Conservation (phyloP, 1,139 yeast genomes). For the Zygotorulaspora mrakii region DNA sequence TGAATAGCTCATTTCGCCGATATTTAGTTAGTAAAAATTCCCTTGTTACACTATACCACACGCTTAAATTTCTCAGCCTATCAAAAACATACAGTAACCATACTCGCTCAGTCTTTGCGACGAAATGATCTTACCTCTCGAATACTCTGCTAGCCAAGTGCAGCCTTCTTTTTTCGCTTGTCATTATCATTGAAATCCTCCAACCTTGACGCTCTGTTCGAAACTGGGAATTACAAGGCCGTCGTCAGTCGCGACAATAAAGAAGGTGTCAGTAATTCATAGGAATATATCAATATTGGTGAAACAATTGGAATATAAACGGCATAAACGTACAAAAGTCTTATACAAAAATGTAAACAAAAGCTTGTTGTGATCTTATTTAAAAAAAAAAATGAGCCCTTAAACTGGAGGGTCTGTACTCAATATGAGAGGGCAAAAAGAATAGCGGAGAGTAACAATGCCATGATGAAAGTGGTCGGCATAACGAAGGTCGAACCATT, state of each 20-base stretch:
- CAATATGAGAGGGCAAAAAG: slow-evolving; percentile 10
- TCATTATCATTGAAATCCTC: background rate
- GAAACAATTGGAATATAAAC: no score
- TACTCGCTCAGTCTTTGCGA: background rate
- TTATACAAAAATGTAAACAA: background rate
- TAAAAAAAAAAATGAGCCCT: background rate
- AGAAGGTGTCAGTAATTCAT: slow-evolving; percentile 1
- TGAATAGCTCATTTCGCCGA: slow-evolving; percentile 8
- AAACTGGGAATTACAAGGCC: background rate
- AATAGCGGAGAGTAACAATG: slow-evolving; percentile 10
- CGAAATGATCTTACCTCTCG: no score
- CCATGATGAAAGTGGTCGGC: slow-evolving; percentile 14
- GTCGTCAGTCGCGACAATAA: slow-evolving; percentile 1
- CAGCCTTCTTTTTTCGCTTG: no score
- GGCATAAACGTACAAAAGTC: no score
- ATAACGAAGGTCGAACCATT: slow-evolving; percentile 11
- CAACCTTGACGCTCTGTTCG: slow-evolving; percentile 1
- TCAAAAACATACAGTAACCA: slow-evolving; percentile 28
- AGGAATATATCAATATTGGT: no score
- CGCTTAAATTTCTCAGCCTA: background rate
- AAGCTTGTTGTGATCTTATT: no score
- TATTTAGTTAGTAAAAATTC: slow-evolving; percentile 12
- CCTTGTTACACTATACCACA: background rate
- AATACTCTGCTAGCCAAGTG: no score
- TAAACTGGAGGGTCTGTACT: background rate